Evolutionary conservation across 176 grass and related monocot genomes (phyloP).

Genomic region (Thinopyrum elongatum): DNA sequence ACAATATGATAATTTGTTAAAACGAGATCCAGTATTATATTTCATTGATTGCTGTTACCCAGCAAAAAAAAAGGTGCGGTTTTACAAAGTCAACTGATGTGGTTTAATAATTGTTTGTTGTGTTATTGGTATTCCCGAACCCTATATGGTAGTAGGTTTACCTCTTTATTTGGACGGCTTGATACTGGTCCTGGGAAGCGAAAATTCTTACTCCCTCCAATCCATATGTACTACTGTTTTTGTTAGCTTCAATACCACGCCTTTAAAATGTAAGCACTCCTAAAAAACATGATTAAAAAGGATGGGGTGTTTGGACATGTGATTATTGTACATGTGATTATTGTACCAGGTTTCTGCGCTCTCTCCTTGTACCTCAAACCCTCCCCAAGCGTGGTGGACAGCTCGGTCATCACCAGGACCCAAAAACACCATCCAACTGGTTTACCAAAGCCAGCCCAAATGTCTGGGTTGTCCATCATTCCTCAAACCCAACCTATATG

Average conservation of each 20-base stretch:
- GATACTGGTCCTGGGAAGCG: not conserved
- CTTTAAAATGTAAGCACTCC: not conserved
- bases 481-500: no score
- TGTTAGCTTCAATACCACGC: not conserved
- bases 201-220: not conserved
- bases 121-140: not conserved
- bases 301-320: no score
- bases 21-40: not conserved
- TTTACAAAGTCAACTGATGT: not conserved
- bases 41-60: constrained; percentile 21
- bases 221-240: not conserved
- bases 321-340: no score
- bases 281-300: not conserved
- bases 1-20: not conserved
- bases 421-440: no score
- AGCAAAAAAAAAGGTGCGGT: not conserved
- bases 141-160: not conserved
- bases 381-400: no score
- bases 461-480: no score
- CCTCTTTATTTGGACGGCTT: not conserved
- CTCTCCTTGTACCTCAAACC: no score
- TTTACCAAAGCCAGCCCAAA: no score
- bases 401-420: no score
- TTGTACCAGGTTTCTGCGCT: no score
- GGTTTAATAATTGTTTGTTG: not conserved